These are phyloP conservation scores for Rhytidiadelphus loreus DNA, from an alignment of 225 moss, liverwort and hornwort species.

Conservation along the genomic window DNA sequence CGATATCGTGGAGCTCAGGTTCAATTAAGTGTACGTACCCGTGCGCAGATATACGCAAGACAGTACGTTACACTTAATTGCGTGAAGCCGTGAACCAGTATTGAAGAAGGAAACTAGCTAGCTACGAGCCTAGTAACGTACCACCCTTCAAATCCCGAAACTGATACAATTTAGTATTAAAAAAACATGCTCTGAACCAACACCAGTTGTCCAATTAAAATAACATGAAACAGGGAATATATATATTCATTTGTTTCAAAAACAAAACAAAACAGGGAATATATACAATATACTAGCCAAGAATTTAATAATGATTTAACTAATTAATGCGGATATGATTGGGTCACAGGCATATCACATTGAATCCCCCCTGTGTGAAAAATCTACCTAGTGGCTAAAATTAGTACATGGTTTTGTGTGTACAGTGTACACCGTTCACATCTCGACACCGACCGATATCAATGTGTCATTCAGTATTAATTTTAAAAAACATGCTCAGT, in stretches of 20 bases:
- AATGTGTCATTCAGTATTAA: not conserved
- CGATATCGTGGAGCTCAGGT: not conserved
- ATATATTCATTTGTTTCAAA: too few relatives aligned
- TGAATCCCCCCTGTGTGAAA: too few relatives aligned
- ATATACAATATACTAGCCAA: too few relatives aligned
- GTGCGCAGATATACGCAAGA: not conserved
- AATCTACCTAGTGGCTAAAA: not conserved
- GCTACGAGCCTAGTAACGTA: not conserved
- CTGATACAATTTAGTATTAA: not conserved
- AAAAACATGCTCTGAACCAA: not conserved
- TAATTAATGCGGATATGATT: not conserved
- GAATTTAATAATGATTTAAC: not conserved
- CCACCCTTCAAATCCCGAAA: not conserved
- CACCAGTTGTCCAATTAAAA: not conserved
- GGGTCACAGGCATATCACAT: not conserved
- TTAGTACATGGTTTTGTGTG: not conserved
- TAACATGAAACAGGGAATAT: too few relatives aligned
- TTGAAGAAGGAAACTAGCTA: not conserved
- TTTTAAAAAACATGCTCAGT: not conserved
- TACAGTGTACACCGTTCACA: not conserved
- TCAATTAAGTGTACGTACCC: not conserved
- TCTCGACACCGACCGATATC: not conserved
- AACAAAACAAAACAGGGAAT: too few relatives aligned
- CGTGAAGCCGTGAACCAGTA: not conserved
- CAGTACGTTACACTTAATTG: not conserved